Evolutionary conservation across 805 yeast species (phyloP), one percentile per base, ranked within the genome.

Genomic region (Metschnikowia arizonensis): DNA sequence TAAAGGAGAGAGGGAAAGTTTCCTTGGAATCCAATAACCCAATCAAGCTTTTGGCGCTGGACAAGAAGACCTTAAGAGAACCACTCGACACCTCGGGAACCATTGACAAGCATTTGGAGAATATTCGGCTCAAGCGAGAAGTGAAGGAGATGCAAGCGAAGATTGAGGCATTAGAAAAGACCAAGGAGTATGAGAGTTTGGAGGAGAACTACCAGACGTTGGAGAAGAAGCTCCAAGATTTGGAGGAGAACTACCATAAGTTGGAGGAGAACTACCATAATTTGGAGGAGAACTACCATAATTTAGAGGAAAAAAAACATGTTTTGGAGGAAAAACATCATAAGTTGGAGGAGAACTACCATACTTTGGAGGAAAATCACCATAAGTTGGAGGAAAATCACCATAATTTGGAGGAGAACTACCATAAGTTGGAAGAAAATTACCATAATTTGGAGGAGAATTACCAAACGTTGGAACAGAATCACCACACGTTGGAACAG

Each of bases 71-170:
- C 11, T 6, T 25, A 11, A 47, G 59, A 11, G 34, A 32, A 12
- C 24, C 38, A 3, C 55, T 69, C 36, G 73, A 69, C 49, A 61
- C 73, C 1, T 61, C 73, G 1, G 58, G 55, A 5, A 61, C 66
- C 5, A 65, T 72, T 15, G 76, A 72, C 50, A 72, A 68, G 46
- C 74, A 70, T 49, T 54, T 72, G 37, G 76, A 72, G 41, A 68
- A 69, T 42, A 63, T 72, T 3, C 55, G 74, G 39, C 58, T 70
- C 19, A 61, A 62, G 35, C 63, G 61, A 40, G 71, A 63, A 45
- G 61, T 60, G 15, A 37, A 37, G 33, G 40, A 37, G 29, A 23
- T 34, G 38, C 38, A 34, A 33, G 33, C 15, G 12, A 26, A 26
- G 26, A 2, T 37, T 23, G 40, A 37, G n/a, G 40, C 17, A 3